Base-by-base conservation (phyloP, 1,139 yeast species). In the Magnusiomyces suaveolens region DNA sequence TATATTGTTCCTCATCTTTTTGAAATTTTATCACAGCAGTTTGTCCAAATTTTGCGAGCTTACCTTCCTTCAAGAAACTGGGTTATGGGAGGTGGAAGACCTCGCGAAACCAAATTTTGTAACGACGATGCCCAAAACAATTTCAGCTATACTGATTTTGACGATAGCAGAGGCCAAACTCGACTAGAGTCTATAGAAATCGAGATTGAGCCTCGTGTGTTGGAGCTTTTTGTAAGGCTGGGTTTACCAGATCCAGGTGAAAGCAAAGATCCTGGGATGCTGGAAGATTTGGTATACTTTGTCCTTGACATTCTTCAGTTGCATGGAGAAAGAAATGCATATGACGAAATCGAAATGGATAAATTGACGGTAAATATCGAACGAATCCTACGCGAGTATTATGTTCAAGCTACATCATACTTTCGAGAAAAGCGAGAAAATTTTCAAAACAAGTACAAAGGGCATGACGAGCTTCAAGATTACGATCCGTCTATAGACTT, bases 221-320 rank as follows among this genome's bases (percentile, higher is more conserved):
- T 80, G 33, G 79, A 76, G 53, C 63, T 84, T 41, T 80, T 85
- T 58, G 69, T 81, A 52, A 75, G 76, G 50, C 63, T 83, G 29
- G 77, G 76, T 38, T 18, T 62, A 52, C 72, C 70, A 1, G 66
- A 63, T 53, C 72, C 70, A 1, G 66, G 66, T 36, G 67, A 62
- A 54, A 60, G 69, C 0, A 59, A 64, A 3, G 76, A 71, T 36
- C 65, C 68, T 3, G 75, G 73, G 32, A 66, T 74, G 54, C 64
- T 83, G 55, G 88, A 83, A 57, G 95, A 87, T 66, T 69, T 87
- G 58, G 70, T 86, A 0, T 77, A 77, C 56, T 83, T 80, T 62
- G 70, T 85, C 1, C 69, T 84, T 25, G 92, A 86, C 61, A 71
- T 78, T 6, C 67, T 83, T 29, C 72, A 75, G 47, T 80, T 77